Conservation (phyloP, 805 yeast species). For the Komagataella kurtzmanii region DNA sequence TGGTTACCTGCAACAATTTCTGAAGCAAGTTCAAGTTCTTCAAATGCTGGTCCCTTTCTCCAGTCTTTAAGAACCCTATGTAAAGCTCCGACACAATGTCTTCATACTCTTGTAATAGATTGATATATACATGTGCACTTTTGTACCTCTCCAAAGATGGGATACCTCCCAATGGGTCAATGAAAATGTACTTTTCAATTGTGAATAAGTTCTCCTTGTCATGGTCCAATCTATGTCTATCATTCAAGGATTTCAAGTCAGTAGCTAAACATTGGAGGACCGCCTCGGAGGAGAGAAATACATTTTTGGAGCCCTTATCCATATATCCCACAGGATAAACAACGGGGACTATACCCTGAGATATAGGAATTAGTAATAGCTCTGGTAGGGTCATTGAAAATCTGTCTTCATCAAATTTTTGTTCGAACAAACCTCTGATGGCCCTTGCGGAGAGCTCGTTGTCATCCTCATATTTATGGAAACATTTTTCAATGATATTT, state of each 20-base stretch:
- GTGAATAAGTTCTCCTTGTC: slow-evolving; percentile 21
- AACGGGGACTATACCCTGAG: slow-evolving; percentile 39
- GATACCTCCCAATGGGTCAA: slow-evolving; percentile 81
- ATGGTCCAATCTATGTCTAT: slow-evolving; percentile 3
- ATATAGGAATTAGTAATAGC: slow-evolving; percentile 25
- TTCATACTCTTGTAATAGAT: slow-evolving; percentile 68
- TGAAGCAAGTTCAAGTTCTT: slow-evolving; percentile 58
- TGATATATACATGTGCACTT: slow-evolving; percentile 78
- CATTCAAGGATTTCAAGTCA: slow-evolving; percentile 17
- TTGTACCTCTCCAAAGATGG: slow-evolving; percentile 76
- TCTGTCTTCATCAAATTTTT: neutral
- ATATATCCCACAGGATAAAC: slow-evolving; percentile 45
- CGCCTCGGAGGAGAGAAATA: slow-evolving; percentile 23
- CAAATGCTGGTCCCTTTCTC: slow-evolving; percentile 40
- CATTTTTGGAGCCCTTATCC: slow-evolving; percentile 14
- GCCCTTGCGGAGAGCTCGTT: slow-evolving; percentile 13
- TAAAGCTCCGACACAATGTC: slow-evolving; percentile 51
- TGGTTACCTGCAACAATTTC: slow-evolving; percentile 32
- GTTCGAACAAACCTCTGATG: slow-evolving; percentile 23
- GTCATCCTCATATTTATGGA: slow-evolving; percentile 1
- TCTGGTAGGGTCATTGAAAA: slow-evolving; percentile 19
- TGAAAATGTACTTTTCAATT: slow-evolving; percentile 69
- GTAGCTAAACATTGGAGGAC: slow-evolving; percentile 24
- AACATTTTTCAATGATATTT: neutral
- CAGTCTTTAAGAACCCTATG: slow-evolving; percentile 37